Percentiles rank a stretch among this genome's conserved stretches.
Conservation (phyloP, 768 basidiomycete species). For the Terana coerulea region DNA sequence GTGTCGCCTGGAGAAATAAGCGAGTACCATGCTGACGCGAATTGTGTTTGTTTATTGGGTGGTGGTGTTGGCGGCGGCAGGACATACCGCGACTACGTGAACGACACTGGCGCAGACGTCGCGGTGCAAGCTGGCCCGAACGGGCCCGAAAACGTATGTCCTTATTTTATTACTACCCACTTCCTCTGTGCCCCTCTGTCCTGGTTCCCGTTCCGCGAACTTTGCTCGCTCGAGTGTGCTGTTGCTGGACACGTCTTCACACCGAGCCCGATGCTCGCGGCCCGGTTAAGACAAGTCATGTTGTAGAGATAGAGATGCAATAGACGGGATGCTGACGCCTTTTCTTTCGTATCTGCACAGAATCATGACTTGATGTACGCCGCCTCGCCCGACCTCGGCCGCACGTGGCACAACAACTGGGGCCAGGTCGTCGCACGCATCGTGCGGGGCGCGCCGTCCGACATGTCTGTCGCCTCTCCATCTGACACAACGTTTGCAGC, state of each 20-base stretch:
- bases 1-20: not conserved
- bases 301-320: not conserved
- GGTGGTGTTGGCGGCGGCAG: slow-evolving; percentile 13
- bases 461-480: too few relatives aligned
- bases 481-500: too few relatives aligned
- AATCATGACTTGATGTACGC: slow-evolving; percentile 36
- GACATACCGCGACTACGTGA: slow-evolving; percentile 38
- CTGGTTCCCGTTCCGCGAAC: not conserved
- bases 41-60: not conserved
- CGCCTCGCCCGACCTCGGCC: slow-evolving; percentile 26
- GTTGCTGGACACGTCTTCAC: not conserved
- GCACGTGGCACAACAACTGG: slow-evolving; percentile 36
- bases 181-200: not conserved
- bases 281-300: too few relatives aligned
- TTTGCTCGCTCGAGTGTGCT: too few relatives aligned
- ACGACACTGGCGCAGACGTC: slow-evolving; percentile 34
- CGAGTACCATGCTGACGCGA: not conserved
- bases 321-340: not conserved
- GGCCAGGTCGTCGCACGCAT: slow-evolving; percentile 28
- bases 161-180: not conserved
- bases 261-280: too few relatives aligned
- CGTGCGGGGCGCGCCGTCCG: too few relatives aligned
- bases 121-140: slow-evolving; percentile 37
- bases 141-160: slow-evolving; percentile 34
- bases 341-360: slow-evolving; percentile 14